Base-by-base conservation (phyloP, 2,329 filamentous ascomycete species). In the Scedosporium boydii region DNA sequence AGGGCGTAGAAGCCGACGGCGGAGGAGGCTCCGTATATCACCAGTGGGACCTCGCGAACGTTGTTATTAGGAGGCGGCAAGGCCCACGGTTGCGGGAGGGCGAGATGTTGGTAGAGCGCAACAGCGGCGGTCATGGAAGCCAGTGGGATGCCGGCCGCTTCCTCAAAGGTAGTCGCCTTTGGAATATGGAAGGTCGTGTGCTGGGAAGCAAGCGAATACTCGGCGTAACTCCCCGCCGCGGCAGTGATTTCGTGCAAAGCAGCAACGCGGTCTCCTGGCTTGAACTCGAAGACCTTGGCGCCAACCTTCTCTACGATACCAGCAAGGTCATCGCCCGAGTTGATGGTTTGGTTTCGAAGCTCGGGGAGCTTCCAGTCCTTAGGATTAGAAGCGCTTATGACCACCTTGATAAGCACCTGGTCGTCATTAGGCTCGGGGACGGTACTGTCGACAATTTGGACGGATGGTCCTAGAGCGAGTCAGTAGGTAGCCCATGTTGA, bases 181-280 rank as follows among this genome's bases (percentile, higher is more conserved):
- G 83, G 80, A 18, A 85, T 73, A 66, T 80, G 80, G 68, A 86
- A 85, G 0, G 83, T 85, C 0, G 83, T 83, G 66, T 82, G 76
- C 41, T 78, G 76, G 71, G 76, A 80, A 0, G 80, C 79, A 10
- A 87, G 71, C 2, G 83, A 81, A 66, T 87, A 88, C 68, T 87
- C 84, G 3, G 85, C 86, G 64, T 80, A 88, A 6, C 76, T 78
- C 2, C 86, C 86, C 42, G 77, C 69, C 0, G 78, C 74, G 0
- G 73, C 72, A 53, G 71, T 66, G 77, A 87, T 85, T 65, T 83
- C 73, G 62, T 81, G 79, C 60, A 80, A 80, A 0, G 76, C 77
- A 0, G 76, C 77, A 26, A 82, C 79, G 34, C 79, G 74, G 63
- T 81, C 78, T 16, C 78, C 80, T 6, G 62, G 57, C n/a, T 61